These are phyloP conservation scores for Uromyces viciae-fabae DNA, from an alignment of 1,284 basidiomycete species.

Conservation along the genomic window DNA sequence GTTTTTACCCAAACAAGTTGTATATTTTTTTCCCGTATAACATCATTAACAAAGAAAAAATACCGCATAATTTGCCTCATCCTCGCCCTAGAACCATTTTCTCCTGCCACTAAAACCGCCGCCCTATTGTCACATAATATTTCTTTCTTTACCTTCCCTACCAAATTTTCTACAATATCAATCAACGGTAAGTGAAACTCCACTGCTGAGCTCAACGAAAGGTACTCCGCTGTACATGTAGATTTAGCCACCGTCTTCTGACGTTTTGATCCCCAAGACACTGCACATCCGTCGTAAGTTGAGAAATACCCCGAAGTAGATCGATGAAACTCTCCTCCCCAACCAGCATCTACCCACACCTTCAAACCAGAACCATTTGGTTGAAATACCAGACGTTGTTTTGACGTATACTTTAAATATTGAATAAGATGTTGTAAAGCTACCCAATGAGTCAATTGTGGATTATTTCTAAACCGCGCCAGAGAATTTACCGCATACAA, in stretches of 20 bases:
- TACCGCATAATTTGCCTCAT: neutral
- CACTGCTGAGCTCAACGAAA: neutral
- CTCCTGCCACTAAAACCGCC: neutral
- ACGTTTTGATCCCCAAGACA: neutral
- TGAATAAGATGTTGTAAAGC: neutral
- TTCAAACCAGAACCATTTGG: neutral
- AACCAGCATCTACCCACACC: neutral
- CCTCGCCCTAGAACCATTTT: neutral
- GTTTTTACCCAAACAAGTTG: neutral
- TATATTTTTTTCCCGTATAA: neutral
- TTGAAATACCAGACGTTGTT: neutral
- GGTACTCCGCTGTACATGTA: neutral
- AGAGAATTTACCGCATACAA: neutral
- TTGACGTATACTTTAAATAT: neutral
- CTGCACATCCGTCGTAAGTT: neutral
- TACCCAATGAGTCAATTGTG: neutral
- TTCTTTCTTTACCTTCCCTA: neutral
- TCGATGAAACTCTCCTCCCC: conserved; percentile 1
- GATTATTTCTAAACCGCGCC: neutral
- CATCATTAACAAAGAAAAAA: neutral
- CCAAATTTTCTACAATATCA: neutral
- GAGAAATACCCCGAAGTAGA: neutral
- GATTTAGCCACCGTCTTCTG: neutral
- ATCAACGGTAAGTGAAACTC: neutral
- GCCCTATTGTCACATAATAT: neutral